These are phyloP conservation scores for Microcos paniculata DNA, from an alignment of 345 rosid species.

Conservation along the genomic window DNA sequence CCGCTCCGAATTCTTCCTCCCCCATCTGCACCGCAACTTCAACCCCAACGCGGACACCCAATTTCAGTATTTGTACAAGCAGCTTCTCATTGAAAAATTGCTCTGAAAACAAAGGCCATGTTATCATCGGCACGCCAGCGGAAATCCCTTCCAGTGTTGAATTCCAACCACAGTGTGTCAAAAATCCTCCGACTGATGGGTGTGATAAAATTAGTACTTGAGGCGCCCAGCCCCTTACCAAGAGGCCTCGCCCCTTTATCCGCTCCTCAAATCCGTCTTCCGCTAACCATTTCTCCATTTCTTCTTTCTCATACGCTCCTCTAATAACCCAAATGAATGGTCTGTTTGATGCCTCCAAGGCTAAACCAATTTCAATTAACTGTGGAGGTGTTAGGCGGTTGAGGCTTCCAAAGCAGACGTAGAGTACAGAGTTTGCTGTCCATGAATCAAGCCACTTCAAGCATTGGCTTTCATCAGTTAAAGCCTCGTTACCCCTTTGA, in stretches of 20 bases:
- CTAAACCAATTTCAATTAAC: slow-evolving; percentile 40
- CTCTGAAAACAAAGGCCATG: slow-evolving; percentile 66
- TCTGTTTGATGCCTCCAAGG: slow-evolving; percentile 36
- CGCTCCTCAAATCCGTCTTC: slow-evolving; percentile 32
- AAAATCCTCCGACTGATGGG: slow-evolving; percentile 47
- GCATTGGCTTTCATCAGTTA: slow-evolving; percentile 23
- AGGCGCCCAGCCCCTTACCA: slow-evolving; percentile 63
- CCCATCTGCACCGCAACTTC: slow-evolving; percentile 41
- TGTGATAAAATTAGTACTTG: slow-evolving; percentile 57
- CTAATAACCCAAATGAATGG: slow-evolving; percentile 62
- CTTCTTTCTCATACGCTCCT: slow-evolving; percentile 27
- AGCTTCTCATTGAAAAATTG: slow-evolving; percentile 64
- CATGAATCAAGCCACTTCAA: slow-evolving; percentile 35
- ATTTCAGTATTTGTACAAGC: slow-evolving; percentile 35
- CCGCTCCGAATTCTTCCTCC: slow-evolving; percentile 43
- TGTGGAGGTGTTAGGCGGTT: slow-evolving; percentile 30
- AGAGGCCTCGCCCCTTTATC: slow-evolving; percentile 32
- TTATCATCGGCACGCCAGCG: slow-evolving; percentile 47
- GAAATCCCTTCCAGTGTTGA: slow-evolving; percentile 52
- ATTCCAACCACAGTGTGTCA: slow-evolving; percentile 75
- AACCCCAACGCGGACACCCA: slow-evolving; percentile 51
- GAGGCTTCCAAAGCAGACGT: slow-evolving; percentile 50
- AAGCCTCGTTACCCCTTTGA: slow-evolving; percentile 34
- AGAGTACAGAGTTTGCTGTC: slow-evolving; percentile 36
- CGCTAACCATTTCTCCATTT: slow-evolving; percentile 29